Base-by-base conservation (phyloP, 805 yeast genomes). In the Groenewaldozyma salmanticensis region DNA sequence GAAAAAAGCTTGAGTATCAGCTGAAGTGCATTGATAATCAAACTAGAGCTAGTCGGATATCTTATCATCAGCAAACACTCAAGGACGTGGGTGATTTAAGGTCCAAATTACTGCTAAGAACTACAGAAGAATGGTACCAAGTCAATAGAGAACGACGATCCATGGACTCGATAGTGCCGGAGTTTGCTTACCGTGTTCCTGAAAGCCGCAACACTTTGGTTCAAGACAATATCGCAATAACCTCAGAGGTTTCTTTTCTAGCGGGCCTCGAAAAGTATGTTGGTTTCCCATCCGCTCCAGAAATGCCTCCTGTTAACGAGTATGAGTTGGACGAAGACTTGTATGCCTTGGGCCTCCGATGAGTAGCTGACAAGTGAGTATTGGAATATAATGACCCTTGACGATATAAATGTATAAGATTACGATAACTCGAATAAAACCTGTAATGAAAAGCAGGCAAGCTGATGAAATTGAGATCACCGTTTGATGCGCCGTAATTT, bases 41-140 rank as follows among this genome's bases (percentile, higher is more conserved):
- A 57, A 86, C 95, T 0, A 67, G 74, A 20, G 94, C 96, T 0
- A 71, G 77, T 19, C 66, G 97, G 43, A 79, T 81, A 5, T 74
- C 79, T 45, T 72, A 84, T 27, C 96, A 90, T 59, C 97, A 92
- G 59, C 83, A 85, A 55, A 85, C 73, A 58, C 62, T 74, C 58
- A 82, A 81, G 52, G 71, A 74, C 43, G 66, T 75, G 27, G 75
- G 79, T 51, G 94, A 86, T 54, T 60, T 72, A 35, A 81, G 86
- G 46, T 70, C 71, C 40, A 66, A 71, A 20, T 69, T 85, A 66
- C 70, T 90, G 37, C 68, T 74, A 44, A 70, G 75, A 5, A 82
- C 94, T 3, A 88, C 96, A 4, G 74, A 81, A 32, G 71, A 76
- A 47, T 92, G 97, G 97, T 90, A 90, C 65, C 80, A 82, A 50